These are phyloP conservation scores for Parasarocladium wereldwijsianum DNA, from an alignment of 2,329 filamentous ascomycete genomes.

Conservation along the genomic window DNA sequence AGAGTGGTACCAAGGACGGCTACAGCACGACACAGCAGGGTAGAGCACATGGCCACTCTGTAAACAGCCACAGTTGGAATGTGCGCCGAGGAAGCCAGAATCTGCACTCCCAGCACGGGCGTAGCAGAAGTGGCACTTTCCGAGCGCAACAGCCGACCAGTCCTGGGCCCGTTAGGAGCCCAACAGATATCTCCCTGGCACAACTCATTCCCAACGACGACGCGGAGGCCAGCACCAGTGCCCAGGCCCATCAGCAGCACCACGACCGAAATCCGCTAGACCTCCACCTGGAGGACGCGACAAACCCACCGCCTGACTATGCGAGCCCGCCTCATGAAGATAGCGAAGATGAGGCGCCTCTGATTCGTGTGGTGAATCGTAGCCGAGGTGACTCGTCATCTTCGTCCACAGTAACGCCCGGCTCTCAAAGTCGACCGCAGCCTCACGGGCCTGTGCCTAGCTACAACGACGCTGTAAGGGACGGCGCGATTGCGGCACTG, in stretches of 20 bases:
- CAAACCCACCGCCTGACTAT: slow-evolving; percentile 57
- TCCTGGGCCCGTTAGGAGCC: slow-evolving; percentile 77
- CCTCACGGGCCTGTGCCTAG: slow-evolving; percentile 57
- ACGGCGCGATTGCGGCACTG: slow-evolving; percentile 20
- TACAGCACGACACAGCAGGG: slow-evolving; percentile 26
- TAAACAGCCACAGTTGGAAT: slow-evolving; percentile 19
- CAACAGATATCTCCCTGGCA: slow-evolving; percentile 89
- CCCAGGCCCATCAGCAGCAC: slow-evolving; percentile 11
- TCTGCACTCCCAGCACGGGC: slow-evolving; percentile 49
- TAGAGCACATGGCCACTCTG: slow-evolving; percentile 31
- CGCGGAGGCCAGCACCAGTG: slow-evolving; percentile 39
- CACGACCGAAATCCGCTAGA: slow-evolving; percentile 23
- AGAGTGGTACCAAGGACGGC: slow-evolving; percentile 58
- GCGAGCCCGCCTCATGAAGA: slow-evolving; percentile 50
- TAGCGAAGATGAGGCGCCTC: slow-evolving; percentile 34
- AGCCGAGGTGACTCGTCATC: slow-evolving; percentile 36
- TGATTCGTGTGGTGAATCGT: slow-evolving; percentile 35
- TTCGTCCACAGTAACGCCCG: slow-evolving; percentile 21
- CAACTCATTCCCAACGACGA: slow-evolving; percentile 62
- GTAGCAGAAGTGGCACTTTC: slow-evolving; percentile 66
- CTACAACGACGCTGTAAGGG: slow-evolving; percentile 60
- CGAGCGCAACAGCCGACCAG: slow-evolving; percentile 64
- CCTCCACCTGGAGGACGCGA: slow-evolving; percentile 35
- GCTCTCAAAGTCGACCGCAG: slow-evolving; percentile 10
- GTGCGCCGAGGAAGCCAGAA: slow-evolving; percentile 23